Evolutionary conservation across 768 basidiomycete species (phyloP).

Genomic region (Coprinopsis marcescibilis): DNA sequence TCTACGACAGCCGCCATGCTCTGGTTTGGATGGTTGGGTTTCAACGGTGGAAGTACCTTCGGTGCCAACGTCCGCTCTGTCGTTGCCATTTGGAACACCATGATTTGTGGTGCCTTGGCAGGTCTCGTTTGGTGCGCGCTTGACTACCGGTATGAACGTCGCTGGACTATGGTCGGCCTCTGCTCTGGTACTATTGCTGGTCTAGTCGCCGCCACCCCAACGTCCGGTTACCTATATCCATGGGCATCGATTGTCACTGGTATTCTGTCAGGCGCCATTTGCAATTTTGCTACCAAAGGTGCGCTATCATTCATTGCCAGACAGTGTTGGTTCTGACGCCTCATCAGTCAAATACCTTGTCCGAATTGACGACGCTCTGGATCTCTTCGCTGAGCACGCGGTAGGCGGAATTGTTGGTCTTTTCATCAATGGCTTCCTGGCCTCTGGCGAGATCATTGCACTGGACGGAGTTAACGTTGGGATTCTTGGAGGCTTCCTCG

Average conservation of each 20-base stretch:
- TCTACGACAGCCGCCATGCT: constrained; percentile 53
- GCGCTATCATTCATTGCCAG: constrained; percentile 20
- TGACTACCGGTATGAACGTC: constrained; percentile 74
- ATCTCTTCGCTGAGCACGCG: constrained; percentile 90
- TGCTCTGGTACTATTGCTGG: constrained; percentile 92
- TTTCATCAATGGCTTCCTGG: constrained; percentile 70
- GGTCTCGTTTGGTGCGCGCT: constrained; percentile 80
- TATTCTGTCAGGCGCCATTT: constrained; percentile 59
- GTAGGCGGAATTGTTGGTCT: constrained; percentile 78
- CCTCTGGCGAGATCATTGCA: constrained; percentile 52
- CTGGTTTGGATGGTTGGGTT: constrained; percentile 87
- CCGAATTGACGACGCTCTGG: constrained; percentile 81
- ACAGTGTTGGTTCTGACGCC: constrained; percentile 1
- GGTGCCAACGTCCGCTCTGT: constrained; percentile 85
- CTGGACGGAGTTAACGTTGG: constrained; percentile 62
- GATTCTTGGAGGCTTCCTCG: constrained; percentile 62
- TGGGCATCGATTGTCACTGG: constrained; percentile 79
- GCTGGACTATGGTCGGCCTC: constrained; percentile 88
- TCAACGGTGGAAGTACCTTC: constrained; percentile 87
- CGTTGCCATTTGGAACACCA: constrained; percentile 84
- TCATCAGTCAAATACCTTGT: constrained; percentile 60
- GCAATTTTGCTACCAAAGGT: constrained; percentile 85
- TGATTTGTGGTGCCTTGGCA: constrained; percentile 77
- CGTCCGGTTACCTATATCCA: constrained; percentile 73
- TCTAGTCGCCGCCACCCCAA: constrained; percentile 84